Conservation (phyloP, 2,329 filamentous ascomycete genomes). For the Triangularia verruculosa region DNA sequence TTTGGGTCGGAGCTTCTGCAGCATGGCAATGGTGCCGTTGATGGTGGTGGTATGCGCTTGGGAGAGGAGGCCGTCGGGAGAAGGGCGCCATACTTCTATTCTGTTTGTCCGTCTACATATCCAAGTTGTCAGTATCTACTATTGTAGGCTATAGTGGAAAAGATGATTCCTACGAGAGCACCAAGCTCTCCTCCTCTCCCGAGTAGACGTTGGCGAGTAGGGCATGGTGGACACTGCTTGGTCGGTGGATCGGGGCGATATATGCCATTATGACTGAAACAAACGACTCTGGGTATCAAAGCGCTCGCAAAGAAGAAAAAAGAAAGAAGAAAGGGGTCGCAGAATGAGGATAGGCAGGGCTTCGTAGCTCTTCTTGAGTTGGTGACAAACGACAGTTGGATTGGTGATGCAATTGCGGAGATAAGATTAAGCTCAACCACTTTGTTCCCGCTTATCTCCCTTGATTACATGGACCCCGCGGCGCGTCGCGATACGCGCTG, state of each 20-base stretch:
- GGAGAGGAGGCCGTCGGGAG: constrained; percentile 56
- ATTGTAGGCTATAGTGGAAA: background rate
- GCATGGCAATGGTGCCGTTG: constrained; percentile 82
- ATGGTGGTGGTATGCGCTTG: constrained; percentile 68
- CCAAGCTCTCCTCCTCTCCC: constrained; percentile 72
- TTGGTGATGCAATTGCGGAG: constrained; percentile 23
- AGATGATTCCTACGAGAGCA: constrained; percentile 70
- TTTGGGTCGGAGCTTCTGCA: constrained; percentile 74
- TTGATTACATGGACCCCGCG: constrained; percentile 12
- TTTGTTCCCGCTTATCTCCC: constrained; percentile 11
- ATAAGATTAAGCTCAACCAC: constrained; percentile 20
- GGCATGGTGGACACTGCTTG: constrained; percentile 88
- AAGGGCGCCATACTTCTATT: constrained; percentile 75
- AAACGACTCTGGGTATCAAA: background rate
- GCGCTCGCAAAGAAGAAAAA: background rate
- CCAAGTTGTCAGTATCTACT: constrained; percentile 12
- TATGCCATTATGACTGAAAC: constrained; percentile 69
- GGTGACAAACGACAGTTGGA: background rate
- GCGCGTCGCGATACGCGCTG: constrained; percentile 10
- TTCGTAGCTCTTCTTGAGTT: background rate
- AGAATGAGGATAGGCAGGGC: background rate
- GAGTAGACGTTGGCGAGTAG: constrained; percentile 74
- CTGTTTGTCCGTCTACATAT: constrained; percentile 71
- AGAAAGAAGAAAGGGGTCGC: background rate
- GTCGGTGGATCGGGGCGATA: constrained; percentile 85